phyloP scores from a whole-genome alignment of 2,329 filamentous ascomycete species.

The Mycosphaerelloides madeirae region DNA sequence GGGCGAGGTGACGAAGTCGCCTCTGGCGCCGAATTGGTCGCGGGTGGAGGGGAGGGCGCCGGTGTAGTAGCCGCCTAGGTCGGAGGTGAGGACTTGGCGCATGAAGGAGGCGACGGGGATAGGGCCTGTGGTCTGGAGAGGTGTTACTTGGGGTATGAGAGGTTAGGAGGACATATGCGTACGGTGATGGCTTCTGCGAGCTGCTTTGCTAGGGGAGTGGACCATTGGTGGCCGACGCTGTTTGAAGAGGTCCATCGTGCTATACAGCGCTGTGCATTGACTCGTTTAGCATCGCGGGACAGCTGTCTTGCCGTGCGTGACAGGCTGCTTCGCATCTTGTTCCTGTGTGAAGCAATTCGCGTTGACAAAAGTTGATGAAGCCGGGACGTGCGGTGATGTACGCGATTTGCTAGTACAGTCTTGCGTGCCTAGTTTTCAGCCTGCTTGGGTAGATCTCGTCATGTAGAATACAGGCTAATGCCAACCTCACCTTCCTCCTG shows the following conservation, averaged over 20 bases:
- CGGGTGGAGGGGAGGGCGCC: conserved; percentile 57
- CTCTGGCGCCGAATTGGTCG: conserved; percentile 87
- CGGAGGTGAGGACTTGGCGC: conserved; percentile 95
- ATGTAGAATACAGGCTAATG: no score
- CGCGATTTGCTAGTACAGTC: no score
- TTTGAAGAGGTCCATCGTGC: conserved; percentile 40
- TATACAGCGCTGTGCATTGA: conserved; percentile 13
- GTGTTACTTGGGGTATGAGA: no score
- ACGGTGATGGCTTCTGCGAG: conserved; percentile 84
- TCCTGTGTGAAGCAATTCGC: neutral
- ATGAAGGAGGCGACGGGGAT: conserved; percentile 91
- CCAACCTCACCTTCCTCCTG: no score
- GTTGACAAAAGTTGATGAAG: neutral
- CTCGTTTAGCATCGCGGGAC: conserved; percentile 15
- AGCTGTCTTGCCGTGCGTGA: conserved; percentile 21
- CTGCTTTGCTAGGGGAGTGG: conserved; percentile 83
- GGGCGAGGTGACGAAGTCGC: conserved; percentile 94
- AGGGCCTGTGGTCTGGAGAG: conserved; percentile 75
- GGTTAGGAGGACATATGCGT: no score
- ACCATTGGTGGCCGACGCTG: conserved; percentile 58
- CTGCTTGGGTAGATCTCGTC: no score
- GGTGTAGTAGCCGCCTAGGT: conserved; percentile 91
- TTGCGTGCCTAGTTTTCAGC: no score
- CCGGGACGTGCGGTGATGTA: no score
- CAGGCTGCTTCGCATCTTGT: conserved; percentile 27